These are phyloP conservation scores for Lodderomyces metapsilosis DNA, from an alignment of 1,139 yeast species.

Conservation along the genomic window DNA sequence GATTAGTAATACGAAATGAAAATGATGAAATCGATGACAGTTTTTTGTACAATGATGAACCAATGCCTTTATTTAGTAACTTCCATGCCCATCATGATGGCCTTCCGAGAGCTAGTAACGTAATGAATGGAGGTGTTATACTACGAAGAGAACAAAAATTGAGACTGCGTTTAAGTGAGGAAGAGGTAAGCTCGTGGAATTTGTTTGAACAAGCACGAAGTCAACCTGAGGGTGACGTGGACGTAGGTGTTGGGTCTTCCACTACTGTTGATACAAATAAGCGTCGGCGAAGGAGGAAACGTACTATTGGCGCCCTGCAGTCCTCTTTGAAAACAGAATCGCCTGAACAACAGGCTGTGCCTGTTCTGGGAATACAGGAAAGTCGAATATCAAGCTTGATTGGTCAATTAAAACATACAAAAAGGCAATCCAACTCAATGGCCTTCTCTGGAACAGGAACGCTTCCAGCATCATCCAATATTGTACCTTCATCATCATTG, in stretches of 20 bases:
- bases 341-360: too few species aligned
- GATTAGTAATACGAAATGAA: slow-evolving; percentile 29
- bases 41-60: slow-evolving; percentile 23
- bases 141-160: slow-evolving; percentile 37
- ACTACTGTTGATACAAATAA: background rate
- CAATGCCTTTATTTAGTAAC: background rate
- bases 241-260: slow-evolving; percentile 1
- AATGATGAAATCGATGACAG: slow-evolving; percentile 37
- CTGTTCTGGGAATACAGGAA: too few species aligned
- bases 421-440: background rate
- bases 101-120: slow-evolving; percentile 8
- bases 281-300: slow-evolving; percentile 25
- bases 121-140: slow-evolving; percentile 43
- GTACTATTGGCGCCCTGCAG: slow-evolving; percentile 14
- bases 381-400: slow-evolving; percentile 26
- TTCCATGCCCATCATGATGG: slow-evolving; percentile 2
- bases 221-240: slow-evolving; percentile 10
- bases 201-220: slow-evolving; percentile 33
- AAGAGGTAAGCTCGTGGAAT: slow-evolving; percentile 42
- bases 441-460: too few species aligned
- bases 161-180: slow-evolving; percentile 29
- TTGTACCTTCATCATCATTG: slow-evolving; percentile 11
- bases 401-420: slow-evolving; percentile 22
- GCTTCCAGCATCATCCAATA: background rate
- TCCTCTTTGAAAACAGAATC: too few species aligned